phyloP scores from a whole-genome alignment of 345 rosid genomes.

The Ceriops tagal region DNA sequence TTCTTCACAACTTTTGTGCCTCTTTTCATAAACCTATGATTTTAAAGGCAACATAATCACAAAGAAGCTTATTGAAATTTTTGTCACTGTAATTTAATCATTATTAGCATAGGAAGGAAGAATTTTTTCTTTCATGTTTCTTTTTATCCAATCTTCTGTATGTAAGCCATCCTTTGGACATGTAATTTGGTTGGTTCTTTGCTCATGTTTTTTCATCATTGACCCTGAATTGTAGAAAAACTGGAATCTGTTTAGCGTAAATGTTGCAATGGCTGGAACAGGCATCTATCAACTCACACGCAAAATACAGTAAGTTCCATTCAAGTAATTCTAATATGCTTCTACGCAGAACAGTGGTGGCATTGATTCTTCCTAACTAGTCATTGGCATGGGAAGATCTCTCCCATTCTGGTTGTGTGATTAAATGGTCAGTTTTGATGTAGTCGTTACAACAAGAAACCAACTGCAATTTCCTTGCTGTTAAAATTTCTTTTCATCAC shows the following conservation, averaged over 20 bases:
- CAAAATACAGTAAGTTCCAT: slow-evolving; percentile 58
- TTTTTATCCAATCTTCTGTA: neutral
- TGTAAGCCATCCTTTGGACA: neutral
- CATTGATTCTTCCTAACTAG: neutral
- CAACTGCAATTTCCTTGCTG: neutral
- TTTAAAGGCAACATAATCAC: neutral
- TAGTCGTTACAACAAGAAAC: neutral
- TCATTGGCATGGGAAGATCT: neutral
- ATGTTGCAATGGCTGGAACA: slow-evolving; percentile 78
- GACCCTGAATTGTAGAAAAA: slow-evolving; percentile 58
- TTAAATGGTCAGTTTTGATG: neutral
- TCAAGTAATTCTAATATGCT: neutral
- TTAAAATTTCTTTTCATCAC: neutral
- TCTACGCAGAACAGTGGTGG: neutral
- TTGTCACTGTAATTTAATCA: neutral
- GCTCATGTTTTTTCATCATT: slow-evolving; percentile 1
- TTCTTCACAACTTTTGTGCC: no score
- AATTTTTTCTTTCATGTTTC: neutral
- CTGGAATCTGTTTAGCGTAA: slow-evolving; percentile 92
- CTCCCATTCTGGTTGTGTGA: neutral
- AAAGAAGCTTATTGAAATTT: neutral
- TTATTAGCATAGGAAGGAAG: neutral
- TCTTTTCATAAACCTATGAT: neutral
- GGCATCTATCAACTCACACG: slow-evolving; percentile 84
- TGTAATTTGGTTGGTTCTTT: slow-evolving; percentile 1